Conservation (phyloP, 345 rosid genomes). For the Murraya paniculata region DNA sequence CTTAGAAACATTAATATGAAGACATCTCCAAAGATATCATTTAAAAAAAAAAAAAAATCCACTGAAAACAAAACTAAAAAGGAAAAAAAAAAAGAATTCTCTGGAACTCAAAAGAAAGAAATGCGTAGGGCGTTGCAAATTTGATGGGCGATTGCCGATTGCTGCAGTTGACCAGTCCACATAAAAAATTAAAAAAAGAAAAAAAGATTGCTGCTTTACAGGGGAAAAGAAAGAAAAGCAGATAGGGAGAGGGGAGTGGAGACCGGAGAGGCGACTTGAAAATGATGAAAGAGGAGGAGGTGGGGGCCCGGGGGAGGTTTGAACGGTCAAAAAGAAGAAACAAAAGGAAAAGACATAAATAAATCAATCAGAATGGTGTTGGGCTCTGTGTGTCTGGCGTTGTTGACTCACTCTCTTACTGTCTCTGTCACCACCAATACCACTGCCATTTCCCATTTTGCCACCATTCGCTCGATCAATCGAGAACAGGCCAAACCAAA, state of each 20-base stretch:
- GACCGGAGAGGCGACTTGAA: neutral
- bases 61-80: neutral
- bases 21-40: neutral
- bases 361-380: neutral
- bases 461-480: neutral
- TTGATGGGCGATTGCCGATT: neutral
- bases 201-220: neutral
- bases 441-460: neutral
- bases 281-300: constrained; percentile 18
- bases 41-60: neutral
- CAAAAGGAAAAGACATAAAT: neutral
- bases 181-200: neutral
- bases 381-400: constrained; percentile 27
- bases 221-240: neutral
- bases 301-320: constrained; percentile 25
- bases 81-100: neutral
- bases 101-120: neutral
- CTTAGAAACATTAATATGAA: neutral
- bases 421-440: neutral
- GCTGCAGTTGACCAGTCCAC: neutral
- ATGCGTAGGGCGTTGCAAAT: neutral
- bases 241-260: neutral
- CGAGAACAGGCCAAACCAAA: neutral
- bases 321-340: constrained; percentile 64
- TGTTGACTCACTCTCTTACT: too few species aligned